A percentile compares a stretch with the other conserved stretches of the same genome.
These are phyloP conservation scores for Colletotrichum lupini DNA, from an alignment of 2,329 filamentous ascomycete genomes.

Conservation along the genomic window DNA sequence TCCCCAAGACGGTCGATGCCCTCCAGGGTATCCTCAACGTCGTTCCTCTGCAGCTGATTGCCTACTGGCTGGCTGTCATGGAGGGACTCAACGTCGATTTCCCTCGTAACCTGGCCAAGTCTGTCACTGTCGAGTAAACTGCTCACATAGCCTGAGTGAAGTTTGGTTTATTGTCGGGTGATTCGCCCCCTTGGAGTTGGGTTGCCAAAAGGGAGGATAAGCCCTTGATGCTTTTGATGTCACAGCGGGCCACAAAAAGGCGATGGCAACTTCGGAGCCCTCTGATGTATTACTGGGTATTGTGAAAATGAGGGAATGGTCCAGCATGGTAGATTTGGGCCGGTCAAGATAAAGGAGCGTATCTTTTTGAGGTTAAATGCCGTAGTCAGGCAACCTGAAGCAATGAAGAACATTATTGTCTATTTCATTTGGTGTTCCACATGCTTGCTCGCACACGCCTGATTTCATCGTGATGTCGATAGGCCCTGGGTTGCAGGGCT, in stretches of 20 bases:
- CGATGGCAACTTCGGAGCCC: constrained; percentile 7
- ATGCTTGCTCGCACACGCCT: background rate
- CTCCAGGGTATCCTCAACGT: constrained; percentile 98
- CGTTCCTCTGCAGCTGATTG: constrained; percentile 95
- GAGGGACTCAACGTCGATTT: constrained; percentile 98
- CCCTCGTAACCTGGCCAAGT: constrained; percentile 98
- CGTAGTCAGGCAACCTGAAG: constrained; percentile 27
- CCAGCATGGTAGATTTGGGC: constrained; percentile 21
- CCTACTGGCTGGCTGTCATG: constrained; percentile 97
- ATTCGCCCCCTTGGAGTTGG: constrained; percentile 30
- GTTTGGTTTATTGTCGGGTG: constrained; percentile 20
- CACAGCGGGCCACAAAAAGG: constrained; percentile 13
- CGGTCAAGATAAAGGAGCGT: constrained; percentile 34
- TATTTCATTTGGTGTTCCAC: constrained; percentile 31
- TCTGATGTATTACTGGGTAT: constrained; percentile 31
- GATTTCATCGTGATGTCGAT: background rate
- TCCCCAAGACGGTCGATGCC: constrained; percentile 93
- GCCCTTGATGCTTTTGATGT: constrained; percentile 26
- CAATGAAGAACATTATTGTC: constrained; percentile 33
- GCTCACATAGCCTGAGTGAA: background rate
- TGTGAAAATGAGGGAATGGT: constrained; percentile 29
- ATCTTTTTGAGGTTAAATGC: constrained; percentile 27
- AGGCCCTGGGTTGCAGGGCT: background rate
- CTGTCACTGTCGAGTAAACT: constrained; percentile 94
- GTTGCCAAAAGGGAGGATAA: constrained; percentile 33